Evolutionary conservation across 1,284 basidiomycete genomes (phyloP), one percentile per base, ranked within the genome.

Genomic region (Irpex sp.): DNA sequence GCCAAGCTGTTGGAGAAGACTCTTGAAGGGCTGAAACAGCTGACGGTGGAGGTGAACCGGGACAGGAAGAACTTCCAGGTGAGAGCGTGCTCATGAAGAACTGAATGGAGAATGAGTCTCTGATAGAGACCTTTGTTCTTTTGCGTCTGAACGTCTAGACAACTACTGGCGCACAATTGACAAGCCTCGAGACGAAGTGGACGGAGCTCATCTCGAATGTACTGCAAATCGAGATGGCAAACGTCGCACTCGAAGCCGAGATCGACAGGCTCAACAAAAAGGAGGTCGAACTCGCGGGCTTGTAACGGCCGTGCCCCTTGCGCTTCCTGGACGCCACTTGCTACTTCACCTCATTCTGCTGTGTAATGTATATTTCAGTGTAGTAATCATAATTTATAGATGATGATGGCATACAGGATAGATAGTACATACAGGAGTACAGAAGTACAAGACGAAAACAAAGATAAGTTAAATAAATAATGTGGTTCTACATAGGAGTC

Each of bases 161-260:
- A 37, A 82, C 81, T n/a, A 78, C 88, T 17, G 95, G 94, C 52
- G 82, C 84, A 60, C 90, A 92, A 69, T 77, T 97, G 65, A 90
- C 85, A n/a, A 78, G 85, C 8, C 78, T 96, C 59, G 93, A 96
- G 75, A 91, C 85, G 59, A 83, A 87, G 61, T 97, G 95, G 95
- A 94, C 91, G 8, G 92, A 94, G 74, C 81, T 96, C 49, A 89
- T 97, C 64, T 94, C 92, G 49, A 91, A 85, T 70, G 89, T 94
- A 37, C 76, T 97, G 67, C 93, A 96, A 75, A 90, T 96, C 68
- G 93, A 96, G 79, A 88, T 97, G 80, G 95, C 93, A n/a, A 96
- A 94, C 72, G 82, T 91, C 40, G 91, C 92, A 17, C 76, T 94
- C 66, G 91, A 93, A 70, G 85, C 80, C 6, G 91, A 96, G 71